Evolutionary conservation across 2,329 filamentous ascomycete genomes (phyloP).

Genomic region (Alternaria conjuncta): DNA sequence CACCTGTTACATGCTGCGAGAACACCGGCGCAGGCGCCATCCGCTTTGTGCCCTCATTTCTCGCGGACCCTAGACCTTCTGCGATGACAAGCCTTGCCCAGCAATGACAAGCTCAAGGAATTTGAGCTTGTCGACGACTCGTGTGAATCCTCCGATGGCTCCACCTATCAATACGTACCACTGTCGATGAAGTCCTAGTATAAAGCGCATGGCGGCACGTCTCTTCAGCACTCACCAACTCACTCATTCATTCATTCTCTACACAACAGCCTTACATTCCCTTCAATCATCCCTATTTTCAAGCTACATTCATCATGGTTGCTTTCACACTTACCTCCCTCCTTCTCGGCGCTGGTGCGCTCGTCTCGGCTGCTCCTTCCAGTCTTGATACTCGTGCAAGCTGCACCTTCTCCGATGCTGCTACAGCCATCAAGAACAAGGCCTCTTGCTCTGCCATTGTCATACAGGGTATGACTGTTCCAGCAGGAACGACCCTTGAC

Average conservation of each 20-base stretch:
- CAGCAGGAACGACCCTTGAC: constrained; percentile 65
- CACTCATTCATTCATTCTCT: constrained; percentile 6
- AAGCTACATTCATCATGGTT: constrained; percentile 25
- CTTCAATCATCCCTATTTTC: constrained; percentile 12
- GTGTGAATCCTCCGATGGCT: neutral
- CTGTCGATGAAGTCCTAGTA: constrained; percentile 8
- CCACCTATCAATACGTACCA: neutral
- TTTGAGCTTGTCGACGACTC: neutral
- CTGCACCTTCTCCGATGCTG: constrained; percentile 64
- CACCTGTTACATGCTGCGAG: neutral
- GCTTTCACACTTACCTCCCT: constrained; percentile 27
- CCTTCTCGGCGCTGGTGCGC: constrained; percentile 36
- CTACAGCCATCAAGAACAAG: constrained; percentile 57
- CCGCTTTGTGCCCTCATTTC: constrained; percentile 5
- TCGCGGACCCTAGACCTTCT: neutral
- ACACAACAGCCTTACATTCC: constrained; percentile 13
- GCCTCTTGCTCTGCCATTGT: constrained; percentile 61
- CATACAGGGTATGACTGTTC: constrained; percentile 62
- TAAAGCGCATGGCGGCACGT: constrained; percentile 16
- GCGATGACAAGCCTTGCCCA: constrained; percentile 9
- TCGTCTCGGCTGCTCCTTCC: constrained; percentile 40
- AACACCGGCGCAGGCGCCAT: neutral
- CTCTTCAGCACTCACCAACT: neutral
- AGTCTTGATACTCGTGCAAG: constrained; percentile 40
- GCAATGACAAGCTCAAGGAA: constrained; percentile 4